Base-by-base conservation (phyloP, 148 eudicot genomes). In the Chenopodium suecicum region DNA sequence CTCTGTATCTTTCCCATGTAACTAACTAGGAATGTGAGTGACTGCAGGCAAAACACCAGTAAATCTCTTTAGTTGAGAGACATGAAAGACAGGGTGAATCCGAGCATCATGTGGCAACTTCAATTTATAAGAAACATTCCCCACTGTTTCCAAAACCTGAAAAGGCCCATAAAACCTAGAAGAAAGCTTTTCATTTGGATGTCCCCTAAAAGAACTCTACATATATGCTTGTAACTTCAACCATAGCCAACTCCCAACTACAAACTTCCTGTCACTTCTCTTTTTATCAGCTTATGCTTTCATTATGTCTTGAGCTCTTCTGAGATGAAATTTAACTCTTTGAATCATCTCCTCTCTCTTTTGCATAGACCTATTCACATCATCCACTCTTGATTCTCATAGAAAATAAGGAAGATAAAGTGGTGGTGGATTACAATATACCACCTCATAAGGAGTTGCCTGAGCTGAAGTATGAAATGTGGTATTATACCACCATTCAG, bases 241-340 rank as follows among this genome's bases (percentile, higher is more conserved):
- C 34, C 62, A 83, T 27, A 74, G 70, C 68, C 74, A 74, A 66
- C 68, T 72, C 7, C 75, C 74, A 6, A 34, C 56, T 2, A 10
- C 16, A 67, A 73, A 71, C 0, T 2, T 4, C 5, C 78, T 31
- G 9, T 79, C 80, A 22, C 54, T 12, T 7, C 74, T 44, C 4
- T 68, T 2, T 19, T 12, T n/a, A 37, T 83, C 56, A 34, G 82
- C 79, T 13, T 29, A 34, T 1, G 9, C 3, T 37, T 50, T 66
- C 79, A 74, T 74, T 32, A 79, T 73, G 14, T 64, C n/a, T 22
- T 79, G 73, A 17, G 79, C 82, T 54, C 67, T 65, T 2, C 2
- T 10, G 0, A 79, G 22, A 70, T 79, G 76, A 32, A 70, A 71
- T 20, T 70, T 19, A 0, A 79, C 27, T 2, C 4, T 2, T 22